Percentiles rank a stretch among this genome's conserved stretches.
These are phyloP conservation scores for Populus simonii DNA, from an alignment of 345 rosid genomes.

Conservation along the genomic window DNA sequence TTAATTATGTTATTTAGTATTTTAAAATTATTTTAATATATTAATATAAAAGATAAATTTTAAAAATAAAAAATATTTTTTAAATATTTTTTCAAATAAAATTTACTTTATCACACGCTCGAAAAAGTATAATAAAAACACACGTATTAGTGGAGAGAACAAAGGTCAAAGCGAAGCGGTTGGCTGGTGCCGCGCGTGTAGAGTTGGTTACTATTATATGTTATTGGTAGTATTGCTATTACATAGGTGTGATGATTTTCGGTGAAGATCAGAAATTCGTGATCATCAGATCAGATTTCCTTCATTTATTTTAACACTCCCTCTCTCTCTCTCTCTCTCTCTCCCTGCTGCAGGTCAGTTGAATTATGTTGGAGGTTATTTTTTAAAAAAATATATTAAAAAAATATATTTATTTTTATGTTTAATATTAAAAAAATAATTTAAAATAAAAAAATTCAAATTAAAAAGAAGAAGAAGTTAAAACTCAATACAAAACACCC, in stretches of 20 bases:
- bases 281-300: slow-evolving; percentile 23
- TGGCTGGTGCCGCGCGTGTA: slow-evolving; percentile 19
- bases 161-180: slow-evolving; percentile 79
- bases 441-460: neutral
- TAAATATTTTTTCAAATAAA: neutral
- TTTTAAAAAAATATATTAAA: too few relatives aligned
- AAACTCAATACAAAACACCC: too few relatives aligned
- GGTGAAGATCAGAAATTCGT: slow-evolving; percentile 45
- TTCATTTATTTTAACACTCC: neutral
- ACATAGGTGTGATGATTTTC: slow-evolving; percentile 39
- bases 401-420: too few relatives aligned
- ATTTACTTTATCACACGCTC: too few relatives aligned
- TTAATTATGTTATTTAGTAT: too few relatives aligned
- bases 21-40: too few relatives aligned
- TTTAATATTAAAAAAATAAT: too few relatives aligned
- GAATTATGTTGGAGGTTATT: too few relatives aligned
- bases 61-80: neutral
- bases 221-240: neutral
- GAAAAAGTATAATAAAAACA: too few relatives aligned
- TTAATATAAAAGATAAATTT: too few relatives aligned
- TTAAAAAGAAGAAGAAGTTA: slow-evolving; percentile 15
- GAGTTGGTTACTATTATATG: too few relatives aligned
- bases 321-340: slow-evolving; percentile 12
- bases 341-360: slow-evolving; percentile 10
- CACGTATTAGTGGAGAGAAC: slow-evolving; percentile 18